These are phyloP conservation scores for sorghum (Sorghum bicolor) DNA, from an alignment of 176 grass and related monocot species.

Conservation along the genomic window DNA sequence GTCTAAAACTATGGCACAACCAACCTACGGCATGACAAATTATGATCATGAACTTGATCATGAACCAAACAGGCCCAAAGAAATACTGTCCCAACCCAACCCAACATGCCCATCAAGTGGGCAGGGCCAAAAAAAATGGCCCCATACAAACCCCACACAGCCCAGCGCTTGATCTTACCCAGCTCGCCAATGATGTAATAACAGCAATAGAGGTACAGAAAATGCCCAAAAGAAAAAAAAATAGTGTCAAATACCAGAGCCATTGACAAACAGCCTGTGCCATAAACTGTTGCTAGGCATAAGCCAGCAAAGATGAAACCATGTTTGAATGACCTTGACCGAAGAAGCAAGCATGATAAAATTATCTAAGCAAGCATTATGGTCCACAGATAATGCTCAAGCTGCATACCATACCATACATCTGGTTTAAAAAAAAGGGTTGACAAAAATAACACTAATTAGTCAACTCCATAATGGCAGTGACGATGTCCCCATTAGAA, in stretches of 20 bases:
- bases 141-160: no score
- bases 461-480: conserved; percentile 69
- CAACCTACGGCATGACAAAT: no score
- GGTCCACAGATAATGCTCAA: conserved; percentile 1
- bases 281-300: background rate
- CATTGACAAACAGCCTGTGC: background rate
- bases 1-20: no score
- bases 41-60: no score
- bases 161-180: background rate
- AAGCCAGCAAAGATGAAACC: background rate
- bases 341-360: background rate
- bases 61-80: no score
- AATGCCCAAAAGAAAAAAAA: no score
- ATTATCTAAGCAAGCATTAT: conserved; percentile 1
- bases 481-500: conserved; percentile 52
- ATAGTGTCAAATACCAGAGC: background rate
- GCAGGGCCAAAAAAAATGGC: no score
- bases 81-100: no score
- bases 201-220: no score
- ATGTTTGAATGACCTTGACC: background rate
- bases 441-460: conserved; percentile 18
- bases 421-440: background rate
- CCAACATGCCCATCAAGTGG: no score
- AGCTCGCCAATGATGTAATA: background rate
- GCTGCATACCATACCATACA: background rate